Percentiles rank a stretch among this genome's conserved stretches.
phyloP scores from a whole-genome alignment of 1,284 basidiomycete species.

The Apiotrichum gamsii region DNA sequence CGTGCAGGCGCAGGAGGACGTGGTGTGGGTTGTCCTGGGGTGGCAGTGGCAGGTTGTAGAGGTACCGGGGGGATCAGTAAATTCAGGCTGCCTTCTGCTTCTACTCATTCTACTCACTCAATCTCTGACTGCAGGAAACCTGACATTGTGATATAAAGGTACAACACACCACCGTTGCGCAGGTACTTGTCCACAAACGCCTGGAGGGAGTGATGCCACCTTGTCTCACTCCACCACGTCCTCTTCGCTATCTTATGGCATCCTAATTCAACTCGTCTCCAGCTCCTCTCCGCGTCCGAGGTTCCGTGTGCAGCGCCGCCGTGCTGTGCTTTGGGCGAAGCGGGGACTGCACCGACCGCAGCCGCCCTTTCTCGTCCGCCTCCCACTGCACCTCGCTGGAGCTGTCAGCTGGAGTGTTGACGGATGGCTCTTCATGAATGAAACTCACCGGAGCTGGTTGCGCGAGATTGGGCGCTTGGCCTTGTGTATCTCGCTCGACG shows the following conservation, averaged over 20 bases:
- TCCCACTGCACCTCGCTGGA: constrained; percentile 40
- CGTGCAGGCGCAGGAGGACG: constrained; percentile 62
- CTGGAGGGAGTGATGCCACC: constrained; percentile 72
- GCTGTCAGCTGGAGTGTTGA: too few relatives aligned
- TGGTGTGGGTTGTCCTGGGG: constrained; percentile 49
- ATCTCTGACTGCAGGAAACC: constrained; percentile 71
- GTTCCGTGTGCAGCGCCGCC: too few relatives aligned
- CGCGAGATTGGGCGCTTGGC: constrained; percentile 37
- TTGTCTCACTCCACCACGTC: too few relatives aligned
- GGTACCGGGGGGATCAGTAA: constrained; percentile 49
- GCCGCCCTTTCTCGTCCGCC: constrained; percentile 33
- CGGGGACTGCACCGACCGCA: too few relatives aligned
- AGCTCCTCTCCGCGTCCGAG: too few relatives aligned
- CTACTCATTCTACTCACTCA: constrained; percentile 21
- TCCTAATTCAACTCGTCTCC: too few relatives aligned
- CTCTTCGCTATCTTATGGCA: too few relatives aligned
- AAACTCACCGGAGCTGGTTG: constrained; percentile 32
- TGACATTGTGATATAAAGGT: constrained; percentile 56
- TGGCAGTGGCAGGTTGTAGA: constrained; percentile 72
- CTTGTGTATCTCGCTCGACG: constrained; percentile 8
- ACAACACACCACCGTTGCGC: constrained; percentile 46
- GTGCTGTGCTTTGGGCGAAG: too few relatives aligned
- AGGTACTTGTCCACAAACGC: constrained; percentile 57
- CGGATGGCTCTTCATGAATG: too few relatives aligned
- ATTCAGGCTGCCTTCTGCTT: too few relatives aligned